These are phyloP conservation scores for Lipomyces anomalus DNA, from an alignment of 805 yeast genomes.

Conservation along the genomic window DNA sequence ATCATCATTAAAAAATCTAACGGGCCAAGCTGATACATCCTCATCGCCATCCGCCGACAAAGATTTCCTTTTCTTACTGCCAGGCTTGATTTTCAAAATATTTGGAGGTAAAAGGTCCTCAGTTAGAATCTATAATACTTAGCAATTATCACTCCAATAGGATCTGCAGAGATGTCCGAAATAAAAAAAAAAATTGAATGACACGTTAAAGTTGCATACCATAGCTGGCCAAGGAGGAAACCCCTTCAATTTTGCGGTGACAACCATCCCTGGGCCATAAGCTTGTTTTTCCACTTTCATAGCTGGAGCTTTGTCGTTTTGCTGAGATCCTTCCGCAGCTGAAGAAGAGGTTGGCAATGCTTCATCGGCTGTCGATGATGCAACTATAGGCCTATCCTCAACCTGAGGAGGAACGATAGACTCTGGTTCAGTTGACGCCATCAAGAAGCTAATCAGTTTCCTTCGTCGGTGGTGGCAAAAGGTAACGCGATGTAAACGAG, in stretches of 20 bases:
- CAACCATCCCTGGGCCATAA: slow-evolving; percentile 48
- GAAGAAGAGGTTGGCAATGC: too few relatives aligned
- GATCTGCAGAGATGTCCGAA: background rate
- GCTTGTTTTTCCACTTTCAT: too few relatives aligned
- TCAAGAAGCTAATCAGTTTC: too few relatives aligned
- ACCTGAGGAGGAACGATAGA: too few relatives aligned
- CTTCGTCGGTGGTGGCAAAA: too few relatives aligned
- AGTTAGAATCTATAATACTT: slow-evolving; percentile 20
- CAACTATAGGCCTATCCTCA: too few relatives aligned
- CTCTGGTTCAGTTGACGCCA: too few relatives aligned
- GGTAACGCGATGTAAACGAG: too few relatives aligned
- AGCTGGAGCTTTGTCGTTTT: too few relatives aligned
- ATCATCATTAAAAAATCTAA: slow-evolving; percentile 66
- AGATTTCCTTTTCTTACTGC: slow-evolving; percentile 24
- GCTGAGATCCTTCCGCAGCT: too few relatives aligned
- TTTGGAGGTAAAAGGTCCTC: slow-evolving; percentile 25
- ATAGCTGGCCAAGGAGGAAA: slow-evolving; percentile 91
- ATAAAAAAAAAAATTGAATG: background rate
- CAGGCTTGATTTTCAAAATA: slow-evolving; percentile 28
- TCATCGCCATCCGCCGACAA: slow-evolving; percentile 6
- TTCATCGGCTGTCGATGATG: too few relatives aligned
- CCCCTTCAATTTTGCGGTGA: slow-evolving; percentile 78
- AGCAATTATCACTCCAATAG: background rate
- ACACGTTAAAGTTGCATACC: slow-evolving; percentile 38
- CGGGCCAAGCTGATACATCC: slow-evolving; percentile 39